Evolutionary conservation across 192 early-diverging fungal genomes (phyloP), one percentile per base, ranked within the genome.

Genomic region (Haplosporangium gracile): DNA sequence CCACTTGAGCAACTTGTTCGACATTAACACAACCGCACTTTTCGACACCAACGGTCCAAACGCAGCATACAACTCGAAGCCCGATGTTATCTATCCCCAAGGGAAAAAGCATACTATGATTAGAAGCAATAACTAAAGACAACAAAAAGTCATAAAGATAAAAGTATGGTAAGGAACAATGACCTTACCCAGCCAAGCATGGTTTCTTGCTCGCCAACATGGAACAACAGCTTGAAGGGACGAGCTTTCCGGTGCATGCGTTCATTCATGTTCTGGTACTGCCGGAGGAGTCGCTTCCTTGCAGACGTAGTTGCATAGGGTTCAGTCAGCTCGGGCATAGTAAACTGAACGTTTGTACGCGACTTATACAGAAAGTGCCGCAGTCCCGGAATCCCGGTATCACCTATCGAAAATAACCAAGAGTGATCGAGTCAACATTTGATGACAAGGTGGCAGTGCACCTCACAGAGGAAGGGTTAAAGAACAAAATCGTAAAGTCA

Each of bases 311-410:
- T 84, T 2, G 91, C 91, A 88, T 96, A 96, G 0, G 94, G 93
- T 20, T 92, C 90, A 4, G 79, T 80, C 42, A 93, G 88, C 15
- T 87, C 83, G 3, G 94, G 93, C 74, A 93, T 92, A 11, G 93
- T 95, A 88, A 94, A 94, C 82, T 96, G 95, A 26, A 93, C 88
- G 53, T 91, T 86, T 15, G 78, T 74, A 60, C 90, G 93, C 6
- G 93, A 92, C 74, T 94, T 93, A 83, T 93, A 96, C 34, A 94
- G 79, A 80, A 96, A 96, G 82, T 97, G 96, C 13, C 94, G 91
- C 13, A 97, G 78, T 13, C 86, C 83, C 36, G 94, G 94, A 24
- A 95, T 90, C 0, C 92, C 94, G 10, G 92, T 85, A 63, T 94
- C 93, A 15, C 89, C 92, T 94, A 75, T 57, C 70, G 5, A 24